These are phyloP conservation scores for Samsoniella hepiali DNA, from an alignment of 2,329 filamentous ascomycete genomes.

Conservation along the genomic window DNA sequence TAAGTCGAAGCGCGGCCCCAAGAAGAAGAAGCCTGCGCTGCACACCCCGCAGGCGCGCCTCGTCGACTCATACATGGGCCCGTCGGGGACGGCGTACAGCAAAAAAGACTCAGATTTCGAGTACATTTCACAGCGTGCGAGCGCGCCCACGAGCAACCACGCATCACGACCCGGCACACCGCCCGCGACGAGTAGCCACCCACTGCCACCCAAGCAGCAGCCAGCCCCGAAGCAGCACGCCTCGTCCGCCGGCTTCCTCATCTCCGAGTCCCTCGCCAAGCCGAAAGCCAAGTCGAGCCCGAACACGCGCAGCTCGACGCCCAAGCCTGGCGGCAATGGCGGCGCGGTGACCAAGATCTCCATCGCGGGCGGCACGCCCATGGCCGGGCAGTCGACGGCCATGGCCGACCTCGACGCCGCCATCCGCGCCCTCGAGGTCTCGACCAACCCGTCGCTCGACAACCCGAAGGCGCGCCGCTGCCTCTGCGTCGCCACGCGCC, in stretches of 20 bases:
- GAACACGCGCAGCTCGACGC: conserved; percentile 50
- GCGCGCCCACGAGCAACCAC: conserved; percentile 37
- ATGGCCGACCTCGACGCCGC: conserved; percentile 72
- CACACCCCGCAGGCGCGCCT: conserved; percentile 63
- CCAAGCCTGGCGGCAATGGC: conserved; percentile 40
- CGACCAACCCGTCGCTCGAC: conserved; percentile 74
- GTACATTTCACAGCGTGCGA: conserved; percentile 60
- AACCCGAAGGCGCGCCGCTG: conserved; percentile 62
- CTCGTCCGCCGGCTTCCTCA: conserved; percentile 68
- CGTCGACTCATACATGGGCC: conserved; percentile 58
- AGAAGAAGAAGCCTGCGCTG: conserved; percentile 59
- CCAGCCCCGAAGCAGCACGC: conserved; percentile 50
- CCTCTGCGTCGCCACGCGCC: conserved; percentile 82
- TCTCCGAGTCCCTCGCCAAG: conserved; percentile 68
- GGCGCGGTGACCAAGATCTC: conserved; percentile 59
- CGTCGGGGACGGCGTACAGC: conserved; percentile 66
- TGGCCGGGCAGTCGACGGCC: conserved; percentile 76
- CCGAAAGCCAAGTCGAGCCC: conserved; percentile 54
- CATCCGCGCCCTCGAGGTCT: conserved; percentile 85
- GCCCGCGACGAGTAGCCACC: conserved; percentile 20
- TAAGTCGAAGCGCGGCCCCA: conserved; percentile 43
- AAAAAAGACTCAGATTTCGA: conserved; percentile 70
- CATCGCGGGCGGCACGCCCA: conserved; percentile 73
- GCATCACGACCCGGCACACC: conserved; percentile 38
- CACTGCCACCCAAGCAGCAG: conserved; percentile 22